phyloP scores from a whole-genome alignment of 306 rosid species.

The Ochetophila trinervis region DNA sequence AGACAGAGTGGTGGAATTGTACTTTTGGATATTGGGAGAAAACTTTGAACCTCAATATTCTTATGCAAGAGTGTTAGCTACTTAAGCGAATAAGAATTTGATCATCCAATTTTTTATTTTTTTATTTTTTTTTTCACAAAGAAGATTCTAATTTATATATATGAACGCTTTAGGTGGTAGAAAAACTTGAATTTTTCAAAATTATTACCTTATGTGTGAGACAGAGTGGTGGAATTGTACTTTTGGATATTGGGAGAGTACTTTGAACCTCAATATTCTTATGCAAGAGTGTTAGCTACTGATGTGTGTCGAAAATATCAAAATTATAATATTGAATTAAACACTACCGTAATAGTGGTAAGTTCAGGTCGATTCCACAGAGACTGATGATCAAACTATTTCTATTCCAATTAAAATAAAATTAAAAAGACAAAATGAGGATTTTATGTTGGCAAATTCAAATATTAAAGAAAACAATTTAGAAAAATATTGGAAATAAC shows the following conservation, averaged over 20 bases:
- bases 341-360: too few species aligned
- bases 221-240: conserved; percentile 47
- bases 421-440: too few species aligned
- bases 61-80: conserved; percentile 21
- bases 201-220: conserved; percentile 33
- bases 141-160: not conserved
- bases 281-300: conserved; percentile 30
- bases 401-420: too few species aligned
- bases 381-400: too few species aligned
- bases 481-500: too few species aligned
- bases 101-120: too few species aligned
- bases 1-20: conserved; percentile 48
- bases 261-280: conserved; percentile 28
- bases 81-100: conserved; percentile 40
- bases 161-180: conserved; percentile 48
- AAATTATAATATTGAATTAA: too few species aligned
- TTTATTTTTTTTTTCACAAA: too few species aligned
- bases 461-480: too few species aligned
- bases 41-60: conserved; percentile 31
- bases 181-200: conserved; percentile 25
- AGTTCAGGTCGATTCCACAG: too few species aligned
- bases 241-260: conserved; percentile 39
- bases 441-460: too few species aligned
- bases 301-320: too few species aligned
- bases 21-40: conserved; percentile 39